Conservation (phyloP, 371 early-diverging fungal genomes). For the Mucor piriformis region DNA sequence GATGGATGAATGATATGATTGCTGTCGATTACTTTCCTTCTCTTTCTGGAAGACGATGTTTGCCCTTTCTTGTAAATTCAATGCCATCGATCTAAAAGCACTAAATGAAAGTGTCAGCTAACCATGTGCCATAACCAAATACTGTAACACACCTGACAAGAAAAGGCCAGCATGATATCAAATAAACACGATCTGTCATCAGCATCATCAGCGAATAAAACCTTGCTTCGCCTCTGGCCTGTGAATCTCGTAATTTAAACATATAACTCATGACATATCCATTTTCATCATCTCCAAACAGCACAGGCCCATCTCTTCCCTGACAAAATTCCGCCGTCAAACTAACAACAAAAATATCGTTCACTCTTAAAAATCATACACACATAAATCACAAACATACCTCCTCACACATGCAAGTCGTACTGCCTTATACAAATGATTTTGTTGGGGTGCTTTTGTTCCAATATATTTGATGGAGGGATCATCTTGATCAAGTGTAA, state of each 20-base stretch:
- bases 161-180: slow-evolving; percentile 73
- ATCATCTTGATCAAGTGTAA: slow-evolving; percentile 53
- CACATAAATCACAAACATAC: background rate
- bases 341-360: slow-evolving; percentile 32
- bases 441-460: slow-evolving; percentile 52
- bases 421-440: slow-evolving; percentile 54
- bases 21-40: slow-evolving; percentile 38
- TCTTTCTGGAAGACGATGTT: slow-evolving; percentile 53
- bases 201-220: slow-evolving; percentile 71
- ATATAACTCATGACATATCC: slow-evolving; percentile 76
- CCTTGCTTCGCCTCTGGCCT: slow-evolving; percentile 70
- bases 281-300: slow-evolving; percentile 76
- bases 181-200: slow-evolving; percentile 71
- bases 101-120: slow-evolving; percentile 21
- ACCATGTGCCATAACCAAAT: too few relatives aligned
- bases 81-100: slow-evolving; percentile 59
- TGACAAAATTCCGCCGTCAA: slow-evolving; percentile 72
- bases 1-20: slow-evolving; percentile 36
- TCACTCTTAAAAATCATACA: too few relatives aligned
- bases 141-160: slow-evolving; percentile 65
- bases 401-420: slow-evolving; percentile 62
- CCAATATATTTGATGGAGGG: slow-evolving; percentile 49
- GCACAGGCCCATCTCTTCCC: slow-evolving; percentile 71
- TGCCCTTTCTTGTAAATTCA: slow-evolving; percentile 62
- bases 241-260: slow-evolving; percentile 71